Evolutionary conservation across 23 red algal species (phyloP).

Genomic region (Cyanidiococcus yangmingshanensis): DNA sequence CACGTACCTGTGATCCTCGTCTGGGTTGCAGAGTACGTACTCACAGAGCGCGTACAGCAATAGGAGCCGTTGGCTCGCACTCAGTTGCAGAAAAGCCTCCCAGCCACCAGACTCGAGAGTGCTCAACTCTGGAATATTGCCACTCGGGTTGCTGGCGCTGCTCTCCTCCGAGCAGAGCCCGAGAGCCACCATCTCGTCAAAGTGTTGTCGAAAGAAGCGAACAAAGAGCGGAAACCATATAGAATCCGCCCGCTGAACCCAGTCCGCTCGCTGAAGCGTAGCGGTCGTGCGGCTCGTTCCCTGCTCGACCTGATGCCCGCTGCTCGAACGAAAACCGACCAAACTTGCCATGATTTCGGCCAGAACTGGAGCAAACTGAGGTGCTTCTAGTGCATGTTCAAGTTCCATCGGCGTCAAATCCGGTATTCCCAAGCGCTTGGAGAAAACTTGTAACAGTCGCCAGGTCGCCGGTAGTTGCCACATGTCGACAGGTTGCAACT

Average conservation of each 20-base stretch:
- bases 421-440: neutral
- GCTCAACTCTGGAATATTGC: neutral
- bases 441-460: conserved; percentile 9
- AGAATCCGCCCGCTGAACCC: conserved; percentile 11
- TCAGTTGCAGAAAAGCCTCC: conserved; percentile 17
- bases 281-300: neutral
- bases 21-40: neutral
- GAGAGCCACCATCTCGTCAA: neutral
- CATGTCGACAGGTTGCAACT: neutral
- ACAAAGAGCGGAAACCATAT: conserved; percentile 13
- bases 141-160: neutral
- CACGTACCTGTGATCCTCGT: conserved; percentile 7
- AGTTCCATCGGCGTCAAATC: conserved; percentile 10
- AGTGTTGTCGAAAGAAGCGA: neutral
- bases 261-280: neutral
- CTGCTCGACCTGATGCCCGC: neutral
- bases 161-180: neutral
- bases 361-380: neutral
- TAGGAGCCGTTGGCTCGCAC: neutral
- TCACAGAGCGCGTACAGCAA: conserved; percentile 18
- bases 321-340: neutral
- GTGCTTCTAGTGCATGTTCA: neutral
- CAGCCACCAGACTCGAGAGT: conserved; percentile 4
- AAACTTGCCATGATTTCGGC: neutral
- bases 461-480: conserved; percentile 16